Conservation (phyloP, 2,329 filamentous ascomycete genomes). For the Chaetomiaceae sp. region DNA sequence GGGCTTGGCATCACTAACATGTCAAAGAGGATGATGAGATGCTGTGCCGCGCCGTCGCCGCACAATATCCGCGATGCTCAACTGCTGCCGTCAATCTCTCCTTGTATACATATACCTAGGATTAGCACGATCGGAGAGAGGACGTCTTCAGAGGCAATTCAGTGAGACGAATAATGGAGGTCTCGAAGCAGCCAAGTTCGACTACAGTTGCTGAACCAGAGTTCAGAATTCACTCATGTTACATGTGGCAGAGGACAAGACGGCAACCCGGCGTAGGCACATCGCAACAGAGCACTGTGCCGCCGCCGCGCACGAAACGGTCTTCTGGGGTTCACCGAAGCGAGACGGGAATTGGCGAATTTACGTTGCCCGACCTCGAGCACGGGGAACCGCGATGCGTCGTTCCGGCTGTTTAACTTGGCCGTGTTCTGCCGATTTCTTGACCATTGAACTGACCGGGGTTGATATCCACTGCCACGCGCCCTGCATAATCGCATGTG, state of each 20-base stretch:
- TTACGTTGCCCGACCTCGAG: neutral
- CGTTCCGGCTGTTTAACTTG: neutral
- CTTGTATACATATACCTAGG: too few relatives aligned
- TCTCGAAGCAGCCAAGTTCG: too few relatives aligned
- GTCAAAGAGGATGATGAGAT: neutral
- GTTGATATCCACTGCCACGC: conserved; percentile 9
- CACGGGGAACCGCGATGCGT: neutral
- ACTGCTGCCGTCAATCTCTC: too few relatives aligned
- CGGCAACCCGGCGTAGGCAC: too few relatives aligned
- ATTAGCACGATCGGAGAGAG: too few relatives aligned
- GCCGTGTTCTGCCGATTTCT: neutral
- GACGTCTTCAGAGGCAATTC: too few relatives aligned
- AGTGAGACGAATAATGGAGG: too few relatives aligned
- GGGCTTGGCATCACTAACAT: conserved; percentile 10
- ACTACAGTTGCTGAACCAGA: too few relatives aligned
- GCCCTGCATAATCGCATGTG: neutral
- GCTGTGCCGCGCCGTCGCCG: neutral
- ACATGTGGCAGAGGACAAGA: too few relatives aligned
- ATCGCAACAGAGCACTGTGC: neutral
- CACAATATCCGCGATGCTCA: neutral
- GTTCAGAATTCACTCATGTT: too few relatives aligned
- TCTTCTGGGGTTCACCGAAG: too few relatives aligned
- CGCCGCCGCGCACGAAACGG: conserved; percentile 1
- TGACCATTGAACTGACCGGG: neutral
- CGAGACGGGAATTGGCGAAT: neutral